Percentiles rank a stretch among this genome's conserved stretches.
phyloP scores from a whole-genome alignment of 2,329 filamentous ascomycete genomes.

The Saccharata proteae region DNA sequence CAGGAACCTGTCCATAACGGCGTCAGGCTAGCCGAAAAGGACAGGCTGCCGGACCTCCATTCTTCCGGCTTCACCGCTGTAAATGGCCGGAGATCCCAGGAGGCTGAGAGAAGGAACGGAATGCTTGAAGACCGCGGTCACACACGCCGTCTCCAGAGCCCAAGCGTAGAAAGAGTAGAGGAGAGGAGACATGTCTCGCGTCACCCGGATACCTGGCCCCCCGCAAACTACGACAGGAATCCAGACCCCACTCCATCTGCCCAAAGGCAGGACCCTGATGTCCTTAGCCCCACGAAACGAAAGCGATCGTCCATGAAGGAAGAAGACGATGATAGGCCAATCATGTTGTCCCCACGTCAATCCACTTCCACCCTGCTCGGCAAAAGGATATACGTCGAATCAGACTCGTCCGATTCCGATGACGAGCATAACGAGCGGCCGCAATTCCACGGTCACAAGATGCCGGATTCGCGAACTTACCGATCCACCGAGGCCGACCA shows the following conservation, averaged over 20 bases:
- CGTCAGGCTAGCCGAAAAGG: conserved; percentile 5
- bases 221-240: conserved; percentile 1
- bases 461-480: too few relatives aligned
- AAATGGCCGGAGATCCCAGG: conserved; percentile 4
- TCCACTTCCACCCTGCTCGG: neutral
- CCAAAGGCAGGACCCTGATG: conserved; percentile 14
- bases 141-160: neutral
- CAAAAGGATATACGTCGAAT: neutral
- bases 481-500: too few relatives aligned
- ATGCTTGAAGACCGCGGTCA: conserved; percentile 2
- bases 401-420: neutral
- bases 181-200: conserved; percentile 10
- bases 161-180: conserved; percentile 1
- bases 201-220: conserved; percentile 14
- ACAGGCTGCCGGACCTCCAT: conserved; percentile 2
- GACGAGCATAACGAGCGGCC: too few relatives aligned
- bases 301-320: conserved; percentile 48
- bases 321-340: conserved; percentile 21
- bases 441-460: too few relatives aligned
- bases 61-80: conserved; percentile 6
- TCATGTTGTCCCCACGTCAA: conserved; percentile 14
- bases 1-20: conserved; percentile 1
- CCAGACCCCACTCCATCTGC: conserved; percentile 12
- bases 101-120: conserved; percentile 1
- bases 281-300: conserved; percentile 36